These are phyloP conservation scores for Saccharomycopsis synnaedendra DNA, from an alignment of 805 yeast species.

Conservation along the genomic window DNA sequence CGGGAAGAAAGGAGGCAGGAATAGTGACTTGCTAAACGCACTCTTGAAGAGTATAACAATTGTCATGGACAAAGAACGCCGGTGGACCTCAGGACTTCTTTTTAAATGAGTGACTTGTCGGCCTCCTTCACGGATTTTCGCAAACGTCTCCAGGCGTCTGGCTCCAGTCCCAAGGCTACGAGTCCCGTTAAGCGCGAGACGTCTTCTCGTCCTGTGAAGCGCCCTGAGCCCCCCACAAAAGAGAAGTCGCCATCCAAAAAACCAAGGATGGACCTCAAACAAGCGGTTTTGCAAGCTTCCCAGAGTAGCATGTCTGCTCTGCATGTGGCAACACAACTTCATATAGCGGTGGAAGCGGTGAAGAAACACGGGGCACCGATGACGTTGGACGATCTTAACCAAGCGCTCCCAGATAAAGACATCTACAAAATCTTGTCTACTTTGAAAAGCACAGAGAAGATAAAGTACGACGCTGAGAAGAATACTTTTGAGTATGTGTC, in stretches of 20 bases:
- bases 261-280: slow-evolving; percentile 2
- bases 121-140: slow-evolving; percentile 11
- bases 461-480: slow-evolving; percentile 50
- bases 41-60: too few relatives aligned
- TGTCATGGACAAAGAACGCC: too few relatives aligned
- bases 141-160: slow-evolving; percentile 9
- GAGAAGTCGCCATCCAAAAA: slow-evolving; percentile 18
- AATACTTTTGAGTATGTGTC: slow-evolving; percentile 79
- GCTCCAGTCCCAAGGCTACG: not conserved
- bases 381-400: slow-evolving; percentile 49
- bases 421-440: slow-evolving; percentile 60
- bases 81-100: too few relatives aligned
- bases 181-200: slow-evolving; percentile 9
- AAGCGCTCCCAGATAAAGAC: slow-evolving; percentile 43
- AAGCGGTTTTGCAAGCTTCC: slow-evolving; percentile 2
- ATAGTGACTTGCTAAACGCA: too few relatives aligned
- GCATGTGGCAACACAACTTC: slow-evolving; percentile 76
- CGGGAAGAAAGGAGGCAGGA: too few relatives aligned
- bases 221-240: slow-evolving; percentile 26
- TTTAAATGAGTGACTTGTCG: slow-evolving; percentile 12
- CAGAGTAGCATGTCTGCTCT: slow-evolving; percentile 22
- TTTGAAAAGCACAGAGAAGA: slow-evolving; percentile 64
- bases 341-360: slow-evolving; percentile 85
- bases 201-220: slow-evolving; percentile 18
- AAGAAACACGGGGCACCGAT: slow-evolving; percentile 63